Conservation (phyloP, 2,329 filamentous ascomycete genomes). For the Amauroascus verrucosus region DNA sequence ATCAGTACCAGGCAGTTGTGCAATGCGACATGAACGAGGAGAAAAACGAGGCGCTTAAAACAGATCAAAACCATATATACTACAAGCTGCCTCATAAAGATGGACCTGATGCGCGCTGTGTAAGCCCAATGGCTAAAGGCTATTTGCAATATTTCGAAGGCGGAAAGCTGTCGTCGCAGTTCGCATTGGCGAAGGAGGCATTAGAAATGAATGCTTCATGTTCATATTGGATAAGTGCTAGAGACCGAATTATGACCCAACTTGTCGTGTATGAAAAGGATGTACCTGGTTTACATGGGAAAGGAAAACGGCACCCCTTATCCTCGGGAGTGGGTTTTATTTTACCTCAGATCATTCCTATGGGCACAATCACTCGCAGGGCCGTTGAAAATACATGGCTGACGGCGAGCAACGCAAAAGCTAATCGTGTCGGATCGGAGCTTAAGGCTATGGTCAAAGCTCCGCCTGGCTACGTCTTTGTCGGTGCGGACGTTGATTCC, state of each 20-base stretch:
- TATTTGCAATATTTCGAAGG: slow-evolving; percentile 88
- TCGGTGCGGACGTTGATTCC: slow-evolving; percentile 94
- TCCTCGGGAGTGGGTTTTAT: slow-evolving; percentile 61
- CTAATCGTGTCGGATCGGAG: slow-evolving; percentile 90
- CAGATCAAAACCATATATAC: slow-evolving; percentile 59
- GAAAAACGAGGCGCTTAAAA: slow-evolving; percentile 52
- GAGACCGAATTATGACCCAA: slow-evolving; percentile 87
- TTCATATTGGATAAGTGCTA: slow-evolving; percentile 96
- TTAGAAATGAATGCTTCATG: slow-evolving; percentile 98
- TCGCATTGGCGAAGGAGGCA: slow-evolving; percentile 81
- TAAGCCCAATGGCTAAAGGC: slow-evolving; percentile 79
- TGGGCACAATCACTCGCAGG: slow-evolving; percentile 91
- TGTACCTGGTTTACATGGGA: slow-evolving; percentile 21
- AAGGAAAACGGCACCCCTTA: slow-evolving; percentile 19
- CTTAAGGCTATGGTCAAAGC: slow-evolving; percentile 94
- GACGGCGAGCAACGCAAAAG: slow-evolving; percentile 93
- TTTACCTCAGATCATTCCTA: slow-evolving; percentile 87
- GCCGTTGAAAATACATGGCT: slow-evolving; percentile 98
- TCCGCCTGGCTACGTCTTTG: slow-evolving; percentile 81
- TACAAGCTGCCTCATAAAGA: slow-evolving; percentile 97
- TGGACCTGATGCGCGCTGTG: slow-evolving; percentile 72
- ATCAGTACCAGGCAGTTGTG: slow-evolving; percentile 60
- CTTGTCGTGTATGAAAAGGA: slow-evolving; percentile 83
- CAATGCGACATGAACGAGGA: slow-evolving; percentile 67
- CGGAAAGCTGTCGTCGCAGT: slow-evolving; percentile 77